phyloP scores from a whole-genome alignment of 2,329 filamentous ascomycete species.

The Salinomyces thailandicus region DNA sequence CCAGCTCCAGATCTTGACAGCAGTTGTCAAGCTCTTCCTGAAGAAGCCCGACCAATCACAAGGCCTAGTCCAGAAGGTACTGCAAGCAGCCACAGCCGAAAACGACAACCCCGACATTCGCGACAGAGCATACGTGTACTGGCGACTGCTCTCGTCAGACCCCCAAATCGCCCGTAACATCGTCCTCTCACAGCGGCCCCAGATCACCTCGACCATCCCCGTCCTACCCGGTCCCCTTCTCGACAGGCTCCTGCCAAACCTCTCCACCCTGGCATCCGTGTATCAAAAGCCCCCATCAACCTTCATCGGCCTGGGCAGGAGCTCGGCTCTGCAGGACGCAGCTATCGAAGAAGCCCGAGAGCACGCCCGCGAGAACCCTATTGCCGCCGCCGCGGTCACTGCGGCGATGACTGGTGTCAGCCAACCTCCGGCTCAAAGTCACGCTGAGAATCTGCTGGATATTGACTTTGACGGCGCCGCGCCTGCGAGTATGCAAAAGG shows the following conservation, averaged over 20 bases:
- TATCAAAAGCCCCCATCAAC: constrained; percentile 98
- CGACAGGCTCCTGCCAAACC: constrained; percentile 79
- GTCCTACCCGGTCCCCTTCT: constrained; percentile 73
- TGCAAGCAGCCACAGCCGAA: constrained; percentile 84
- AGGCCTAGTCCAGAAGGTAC: constrained; percentile 81
- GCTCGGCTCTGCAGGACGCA: constrained; percentile 85
- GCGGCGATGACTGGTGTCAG: constrained; percentile 45
- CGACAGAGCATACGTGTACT: constrained; percentile 95
- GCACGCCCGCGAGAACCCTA: constrained; percentile 85
- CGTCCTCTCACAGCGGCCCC: constrained; percentile 84
- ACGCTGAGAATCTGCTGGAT: constrained; percentile 88
- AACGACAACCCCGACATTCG: constrained; percentile 97
- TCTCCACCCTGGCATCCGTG: constrained; percentile 90
- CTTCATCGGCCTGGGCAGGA: constrained; percentile 93
- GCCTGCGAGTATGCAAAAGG: constrained; percentile 70
- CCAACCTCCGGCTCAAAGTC: constrained; percentile 49
- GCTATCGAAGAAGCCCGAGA: constrained; percentile 94
- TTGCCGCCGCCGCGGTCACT: constrained; percentile 71
- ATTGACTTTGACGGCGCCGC: constrained; percentile 92
- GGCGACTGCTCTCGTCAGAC: constrained; percentile 88
- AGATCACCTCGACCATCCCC: constrained; percentile 88
- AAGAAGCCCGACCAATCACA: constrained; percentile 93
- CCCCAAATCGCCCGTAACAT: constrained; percentile 85
- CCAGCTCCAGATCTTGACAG: constrained; percentile 94
- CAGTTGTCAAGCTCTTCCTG: constrained; percentile 92